Base-by-base conservation (phyloP, 1,139 yeast genomes). In the Geotrichum histeridarum region DNA sequence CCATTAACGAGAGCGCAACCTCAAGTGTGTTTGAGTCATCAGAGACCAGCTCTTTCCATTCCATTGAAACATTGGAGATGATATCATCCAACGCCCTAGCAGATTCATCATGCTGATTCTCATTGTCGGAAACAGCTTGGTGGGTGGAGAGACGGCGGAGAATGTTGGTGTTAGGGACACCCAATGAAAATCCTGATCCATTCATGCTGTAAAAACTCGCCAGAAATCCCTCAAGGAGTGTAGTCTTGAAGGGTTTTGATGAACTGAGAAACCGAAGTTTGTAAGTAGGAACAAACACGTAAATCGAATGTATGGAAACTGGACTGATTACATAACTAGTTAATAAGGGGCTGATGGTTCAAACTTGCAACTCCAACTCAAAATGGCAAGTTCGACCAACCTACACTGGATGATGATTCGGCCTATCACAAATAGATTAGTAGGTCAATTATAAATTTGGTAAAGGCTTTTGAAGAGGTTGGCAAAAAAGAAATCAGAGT, bases 1-100 rank as follows among this genome's bases (percentile, higher is more conserved):
- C 97, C 62, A 89, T 74, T 57, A 91, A 74, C 0, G 93, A 81
- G 47, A 91, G 75, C 0, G 96, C 96, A 54, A 85, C 75, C 63
- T 89, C 96, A 44, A 91, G 75, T 0, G 96, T 95, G 67, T 88
- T 89, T 51, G 94, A 76, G 57, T 75, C 67, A 58, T 74, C 73
- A 35, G 70, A 67, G 45, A 74, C 69, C 6, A 77, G 68, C 48
- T 70, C 74, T 48, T 63, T 63, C 67, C 68, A 67, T 41, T 64
- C 64, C n/a, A 55, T 15, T 6, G 57, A 49, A 1, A 55, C 57
- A 12, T 48, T 45, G 8, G 41, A 30, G n/a, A 55, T 54, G 31
- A 54, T 30, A 15, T 51, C 54, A 14, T 52, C 54, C 17, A 52
- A 36, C 11, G 54, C 51, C 15, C 32, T 42, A 11, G 50, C 51